Base-by-base conservation (phyloP, 768 basidiomycete genomes). In the Mrakia frigida region DNA sequence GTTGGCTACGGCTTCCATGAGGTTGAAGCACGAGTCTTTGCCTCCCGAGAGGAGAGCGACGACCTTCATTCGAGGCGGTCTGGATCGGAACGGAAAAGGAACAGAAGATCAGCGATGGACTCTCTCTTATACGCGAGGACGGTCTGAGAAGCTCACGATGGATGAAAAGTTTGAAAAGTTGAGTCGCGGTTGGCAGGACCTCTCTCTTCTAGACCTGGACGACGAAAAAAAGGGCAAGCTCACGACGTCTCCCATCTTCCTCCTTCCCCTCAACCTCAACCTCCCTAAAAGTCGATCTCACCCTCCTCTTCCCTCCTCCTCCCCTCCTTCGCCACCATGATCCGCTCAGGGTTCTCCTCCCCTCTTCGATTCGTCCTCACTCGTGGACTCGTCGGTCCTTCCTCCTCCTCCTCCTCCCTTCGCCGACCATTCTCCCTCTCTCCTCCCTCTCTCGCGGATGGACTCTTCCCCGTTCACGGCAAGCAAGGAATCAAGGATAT, bases 1-100 rank as follows among this genome's bases (percentile, higher is more conserved):
- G 81, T 97, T 93, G 77, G 87, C 86, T 68, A 88, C 84, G 82
- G 94, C 96, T 84, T 98, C 95, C 16, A 93, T 84, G 60, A 98
- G 88, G 81, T 96, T 98, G 87, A 90, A 98, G 86, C 93, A 94
- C 83, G 92, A 93, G 84, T 99, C 97, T 84, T 99, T 99, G 41
- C 97, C 97, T 53, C 97, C 97, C 76, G 95, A 98, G 78, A 99
- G 89, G 76, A 99, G 85, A 2, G 91, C 96, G 81, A 98, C 89
- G 83, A 93, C 93, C 85, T 94, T 93, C 77, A 78, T 78, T 35
- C 63, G n/a, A 33, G 16, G 39, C 69, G 9, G 65, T 37, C 5
- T 33, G 14, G 25, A 18, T 2, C 52, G 52, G 21, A 21, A 23
- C 18, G 23, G 23, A 25, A 56, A 56, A 10, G 25, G 7, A 18